Evolutionary conservation across 2,329 filamentous ascomycete species (phyloP).

Genomic region (Aureobasidium sp.): DNA sequence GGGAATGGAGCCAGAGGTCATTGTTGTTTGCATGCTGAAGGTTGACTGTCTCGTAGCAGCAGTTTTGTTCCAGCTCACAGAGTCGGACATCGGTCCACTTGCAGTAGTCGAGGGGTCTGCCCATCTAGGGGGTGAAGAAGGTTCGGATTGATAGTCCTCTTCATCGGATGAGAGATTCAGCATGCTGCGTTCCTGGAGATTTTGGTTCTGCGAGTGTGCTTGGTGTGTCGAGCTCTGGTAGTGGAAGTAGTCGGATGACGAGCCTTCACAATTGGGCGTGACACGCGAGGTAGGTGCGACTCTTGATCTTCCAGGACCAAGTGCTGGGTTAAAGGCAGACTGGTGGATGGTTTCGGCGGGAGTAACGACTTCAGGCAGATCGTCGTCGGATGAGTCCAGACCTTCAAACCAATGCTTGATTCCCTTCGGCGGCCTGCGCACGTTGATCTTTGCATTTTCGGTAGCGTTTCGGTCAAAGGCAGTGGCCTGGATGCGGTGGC

Average conservation of each 20-base stretch:
- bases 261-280: constrained; percentile 7
- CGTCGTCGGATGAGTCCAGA: constrained; percentile 24
- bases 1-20: constrained; percentile 22
- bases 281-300: constrained; percentile 14
- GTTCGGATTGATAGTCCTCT: constrained; percentile 24
- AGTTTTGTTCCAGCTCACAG: not conserved
- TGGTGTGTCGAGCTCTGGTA: not conserved
- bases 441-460: constrained; percentile 39
- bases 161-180: constrained; percentile 16
- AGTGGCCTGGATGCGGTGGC: constrained; percentile 13
- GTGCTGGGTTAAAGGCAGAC: constrained; percentile 14
- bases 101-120: constrained; percentile 1
- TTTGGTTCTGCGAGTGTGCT: not conserved
- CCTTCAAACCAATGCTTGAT: constrained; percentile 45
- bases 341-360: constrained; percentile 9
- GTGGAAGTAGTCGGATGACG: constrained; percentile 11
- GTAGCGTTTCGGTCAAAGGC: constrained; percentile 30
- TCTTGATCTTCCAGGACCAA: constrained; percentile 14
- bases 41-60: constrained; percentile 12
- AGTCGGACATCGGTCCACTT: not conserved
- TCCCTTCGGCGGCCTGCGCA: constrained; percentile 39
- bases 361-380: constrained; percentile 14
- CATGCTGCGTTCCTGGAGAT: constrained; percentile 9
- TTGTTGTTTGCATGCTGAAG: constrained; percentile 17
- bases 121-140: constrained; percentile 14